phyloP scores from a whole-genome alignment of 139 green algal genomes.

The Chlorella sp. region DNA sequence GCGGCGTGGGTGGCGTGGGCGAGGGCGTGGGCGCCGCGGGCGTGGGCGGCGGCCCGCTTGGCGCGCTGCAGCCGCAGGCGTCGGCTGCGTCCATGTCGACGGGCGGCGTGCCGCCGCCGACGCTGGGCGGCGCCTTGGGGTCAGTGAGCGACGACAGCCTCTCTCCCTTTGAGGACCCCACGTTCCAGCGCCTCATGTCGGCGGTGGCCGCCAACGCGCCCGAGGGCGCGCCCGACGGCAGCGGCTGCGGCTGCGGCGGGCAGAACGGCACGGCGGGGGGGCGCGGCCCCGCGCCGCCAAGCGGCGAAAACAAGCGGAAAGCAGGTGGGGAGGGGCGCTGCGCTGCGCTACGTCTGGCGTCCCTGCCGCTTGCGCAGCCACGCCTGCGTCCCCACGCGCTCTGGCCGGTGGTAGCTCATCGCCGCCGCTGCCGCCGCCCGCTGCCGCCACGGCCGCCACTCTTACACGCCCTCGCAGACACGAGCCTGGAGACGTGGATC shows the following conservation, averaged over 20 bases:
- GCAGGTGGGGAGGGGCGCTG: slow-evolving; percentile 6
- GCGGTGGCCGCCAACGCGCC: slow-evolving; percentile 25
- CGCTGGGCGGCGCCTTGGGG: not conserved
- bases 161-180: slow-evolving; percentile 44
- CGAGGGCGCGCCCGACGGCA: not conserved
- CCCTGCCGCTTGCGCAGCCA: too few species aligned
- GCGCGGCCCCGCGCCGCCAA: not conserved
- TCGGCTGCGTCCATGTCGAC: not conserved
- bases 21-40: not conserved
- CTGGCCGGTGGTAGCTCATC: too few species aligned
- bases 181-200: slow-evolving; percentile 41
- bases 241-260: not conserved
- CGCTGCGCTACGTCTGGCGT: too few species aligned
- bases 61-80: not conserved
- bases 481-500: slow-evolving; percentile 44
- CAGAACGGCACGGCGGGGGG: not conserved
- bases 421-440: too few species aligned
- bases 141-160: slow-evolving; percentile 9
- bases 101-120: not conserved
- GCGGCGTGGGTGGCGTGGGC: not conserved
- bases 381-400: too few species aligned
- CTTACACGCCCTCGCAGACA: too few species aligned
- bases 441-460: too few species aligned
- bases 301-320: slow-evolving; percentile 24
- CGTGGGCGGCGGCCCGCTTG: not conserved